Evolutionary conservation across 2,329 filamentous ascomycete species (phyloP).

Genomic region (Daldinia sp.): DNA sequence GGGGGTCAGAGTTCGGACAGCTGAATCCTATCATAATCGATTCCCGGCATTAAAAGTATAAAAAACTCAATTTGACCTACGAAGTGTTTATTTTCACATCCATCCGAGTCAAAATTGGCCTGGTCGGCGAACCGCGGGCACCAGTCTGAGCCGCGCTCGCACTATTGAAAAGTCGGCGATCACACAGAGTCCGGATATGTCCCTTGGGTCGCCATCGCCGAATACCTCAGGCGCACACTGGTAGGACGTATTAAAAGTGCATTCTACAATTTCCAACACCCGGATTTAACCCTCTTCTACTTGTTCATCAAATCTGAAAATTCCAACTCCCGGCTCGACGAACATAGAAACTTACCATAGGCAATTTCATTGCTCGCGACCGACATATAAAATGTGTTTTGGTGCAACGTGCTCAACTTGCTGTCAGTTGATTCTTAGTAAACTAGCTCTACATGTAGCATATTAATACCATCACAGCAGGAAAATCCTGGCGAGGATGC

Average conservation of each 20-base stretch:
- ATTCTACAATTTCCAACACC: not conserved
- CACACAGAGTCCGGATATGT: slow-evolving; percentile 24
- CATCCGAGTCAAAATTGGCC: not conserved
- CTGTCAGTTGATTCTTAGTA: slow-evolving; percentile 27
- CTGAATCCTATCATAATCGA: not conserved
- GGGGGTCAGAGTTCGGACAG: not conserved
- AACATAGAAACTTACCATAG: slow-evolving; percentile 3
- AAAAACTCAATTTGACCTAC: not conserved
- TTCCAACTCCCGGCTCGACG: not conserved
- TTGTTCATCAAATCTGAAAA: not conserved
- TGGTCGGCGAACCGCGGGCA: not conserved
- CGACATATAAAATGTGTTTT: slow-evolving; percentile 40
- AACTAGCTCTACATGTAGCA: not conserved
- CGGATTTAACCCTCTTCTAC: not conserved
- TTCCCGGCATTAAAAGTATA: not conserved
- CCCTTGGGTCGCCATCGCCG: slow-evolving; percentile 29
- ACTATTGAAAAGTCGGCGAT: slow-evolving; percentile 29
- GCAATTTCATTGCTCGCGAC: not conserved
- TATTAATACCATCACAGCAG: slow-evolving; percentile 47
- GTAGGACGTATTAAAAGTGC: not conserved
- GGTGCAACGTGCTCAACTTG: slow-evolving; percentile 38
- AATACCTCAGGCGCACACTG: slow-evolving; percentile 30
- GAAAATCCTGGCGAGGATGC: slow-evolving; percentile 60
- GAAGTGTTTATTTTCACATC: not conserved
- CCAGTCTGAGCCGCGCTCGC: not conserved